Conservation (phyloP, 140 eudicot genomes). For the Flaveria floridana region DNA sequence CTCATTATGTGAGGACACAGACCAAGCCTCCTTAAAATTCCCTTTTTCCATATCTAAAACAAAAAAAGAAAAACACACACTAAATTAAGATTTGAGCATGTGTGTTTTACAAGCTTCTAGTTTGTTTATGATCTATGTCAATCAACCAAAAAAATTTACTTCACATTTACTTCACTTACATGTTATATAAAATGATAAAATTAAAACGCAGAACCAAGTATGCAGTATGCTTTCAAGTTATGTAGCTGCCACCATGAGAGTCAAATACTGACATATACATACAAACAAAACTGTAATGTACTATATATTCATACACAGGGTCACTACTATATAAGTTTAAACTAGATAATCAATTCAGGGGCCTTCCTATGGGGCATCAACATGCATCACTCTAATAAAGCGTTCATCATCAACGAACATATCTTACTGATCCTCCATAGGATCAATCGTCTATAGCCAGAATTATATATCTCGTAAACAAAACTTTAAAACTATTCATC, state of each 20-base stretch:
- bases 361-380: neutral
- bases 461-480: neutral
- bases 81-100: neutral
- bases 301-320: neutral
- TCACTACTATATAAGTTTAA: neutral
- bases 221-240: neutral
- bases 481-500: neutral
- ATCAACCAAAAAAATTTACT: too few relatives aligned
- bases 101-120: neutral
- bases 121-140: neutral
- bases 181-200: neutral
- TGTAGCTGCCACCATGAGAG: neutral
- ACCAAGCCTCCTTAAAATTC: slow-evolving; percentile 15
- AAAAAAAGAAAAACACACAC: neutral
- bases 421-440: neutral
- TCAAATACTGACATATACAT: neutral
- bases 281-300: neutral
- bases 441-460: slow-evolving; percentile 8
- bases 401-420: neutral
- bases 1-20: slow-evolving; percentile 20
- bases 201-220: neutral
- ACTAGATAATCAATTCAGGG: neutral
- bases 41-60: slow-evolving; percentile 31
- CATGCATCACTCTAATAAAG: neutral
- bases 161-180: neutral